phyloP scores from a whole-genome alignment of 2,329 filamentous ascomycete species.

The Orbilia javanica region DNA sequence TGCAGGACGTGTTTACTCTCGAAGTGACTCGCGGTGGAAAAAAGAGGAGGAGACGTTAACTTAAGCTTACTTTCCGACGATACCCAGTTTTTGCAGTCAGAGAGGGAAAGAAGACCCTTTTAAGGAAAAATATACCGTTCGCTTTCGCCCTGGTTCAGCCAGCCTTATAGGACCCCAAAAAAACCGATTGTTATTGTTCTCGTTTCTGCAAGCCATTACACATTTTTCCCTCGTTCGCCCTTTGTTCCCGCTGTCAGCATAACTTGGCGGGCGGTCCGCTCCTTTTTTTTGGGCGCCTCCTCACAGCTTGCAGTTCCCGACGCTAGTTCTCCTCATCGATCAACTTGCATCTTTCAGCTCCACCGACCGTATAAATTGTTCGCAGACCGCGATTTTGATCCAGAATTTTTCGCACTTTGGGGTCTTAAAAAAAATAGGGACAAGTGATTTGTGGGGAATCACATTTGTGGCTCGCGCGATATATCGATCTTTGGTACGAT shows the following conservation, averaged over 20 bases:
- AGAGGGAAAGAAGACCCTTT: background rate
- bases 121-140: constrained; percentile 14
- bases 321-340: background rate
- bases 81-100: constrained; percentile 1
- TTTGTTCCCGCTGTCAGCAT: background rate
- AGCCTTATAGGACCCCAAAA: constrained; percentile 17
- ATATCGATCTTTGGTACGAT: constrained; percentile 13
- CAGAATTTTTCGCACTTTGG: background rate
- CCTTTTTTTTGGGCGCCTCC: background rate
- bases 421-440: background rate
- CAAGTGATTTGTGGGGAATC: background rate
- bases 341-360: background rate
- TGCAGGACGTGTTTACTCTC: constrained; percentile 9
- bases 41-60: constrained; percentile 10
- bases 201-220: constrained; percentile 17
- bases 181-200: background rate
- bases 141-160: constrained; percentile 19
- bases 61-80: constrained; percentile 12
- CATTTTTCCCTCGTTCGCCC: background rate
- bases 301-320: background rate
- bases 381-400: constrained; percentile 1
- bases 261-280: constrained; percentile 20
- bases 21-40: constrained; percentile 7
- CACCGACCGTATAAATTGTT: background rate
- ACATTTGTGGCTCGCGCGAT: background rate